Percentiles rank a stretch among this genome's conserved stretches.
Conservation (phyloP, 2,329 filamentous ascomycete genomes). For the Aaosphaeria pasadenensis region DNA sequence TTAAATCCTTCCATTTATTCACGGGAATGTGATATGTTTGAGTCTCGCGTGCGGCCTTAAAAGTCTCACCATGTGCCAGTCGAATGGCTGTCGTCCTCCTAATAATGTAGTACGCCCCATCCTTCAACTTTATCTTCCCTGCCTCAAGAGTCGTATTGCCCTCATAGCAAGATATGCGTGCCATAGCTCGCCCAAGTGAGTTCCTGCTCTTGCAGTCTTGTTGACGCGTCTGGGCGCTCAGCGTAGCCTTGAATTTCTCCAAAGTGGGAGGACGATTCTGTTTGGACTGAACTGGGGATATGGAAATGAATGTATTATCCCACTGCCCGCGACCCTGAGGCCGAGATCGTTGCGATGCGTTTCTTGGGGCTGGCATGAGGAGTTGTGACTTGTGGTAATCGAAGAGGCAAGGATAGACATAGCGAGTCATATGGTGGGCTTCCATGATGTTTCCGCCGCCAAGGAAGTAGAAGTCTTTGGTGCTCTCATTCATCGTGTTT, state of each 20-base stretch:
- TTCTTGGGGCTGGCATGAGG: conserved; percentile 5
- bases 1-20: conserved; percentile 6
- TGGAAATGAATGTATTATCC: conserved; percentile 9
- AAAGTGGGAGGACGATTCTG: too few species aligned
- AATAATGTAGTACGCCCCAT: conserved; percentile 3
- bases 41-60: neutral
- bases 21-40: conserved; percentile 6
- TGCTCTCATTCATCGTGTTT: neutral
- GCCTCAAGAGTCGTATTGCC: conserved; percentile 11
- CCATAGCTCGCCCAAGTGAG: conserved; percentile 13
- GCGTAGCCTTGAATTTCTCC: too few species aligned
- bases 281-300: conserved; percentile 1
- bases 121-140: conserved; percentile 9
- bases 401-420: conserved; percentile 10
- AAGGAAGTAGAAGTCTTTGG: conserved; percentile 8
- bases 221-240: too few species aligned
- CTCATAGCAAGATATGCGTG: conserved; percentile 5
- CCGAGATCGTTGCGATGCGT: conserved; percentile 3
- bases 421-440: conserved; percentile 15
- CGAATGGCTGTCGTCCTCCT: conserved; percentile 4
- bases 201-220: conserved; percentile 7
- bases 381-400: conserved; percentile 3
- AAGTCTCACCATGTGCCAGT: conserved; percentile 1
- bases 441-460: conserved; percentile 9
- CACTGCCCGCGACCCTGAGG: conserved; percentile 8